Base-by-base conservation (phyloP, 1,139 yeast species). In the Suhomyces atakaporum region DNA sequence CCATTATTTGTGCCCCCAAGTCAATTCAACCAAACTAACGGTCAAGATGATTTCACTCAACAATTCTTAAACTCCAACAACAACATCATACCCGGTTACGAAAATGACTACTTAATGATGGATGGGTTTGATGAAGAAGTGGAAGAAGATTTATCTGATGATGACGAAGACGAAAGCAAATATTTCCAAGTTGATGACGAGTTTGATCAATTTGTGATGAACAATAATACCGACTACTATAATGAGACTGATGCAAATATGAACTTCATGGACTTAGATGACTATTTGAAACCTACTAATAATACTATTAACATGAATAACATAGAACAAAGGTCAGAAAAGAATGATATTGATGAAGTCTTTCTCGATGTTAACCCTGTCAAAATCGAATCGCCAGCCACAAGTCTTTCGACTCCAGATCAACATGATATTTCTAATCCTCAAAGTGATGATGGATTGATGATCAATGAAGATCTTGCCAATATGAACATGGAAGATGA, bases 61-160 rank as follows among this genome's bases (percentile, higher is more conserved):
- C 27, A 32, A 16, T 37, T 33, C 25, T 30, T 27, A 37, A 38
- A 30, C 28, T n/a, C 51, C 42, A 40, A 34, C 35, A 45, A 42
- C 33, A 40, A 40, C 15, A 40, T 49, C 6, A 59, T 64, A 18
- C 67, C 69, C 9, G 69, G 69, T 5, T 64, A 50, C 40, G 69
- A 64, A 44, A 58, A 58, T 40, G 70, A 66, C 46, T 65, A 63
- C 45, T 51, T 64, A 30, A 46, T 57, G 30, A 52, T 58, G 41
- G 70, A 63, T 39, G 67, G 58, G 29, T 55, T 60, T 33, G 63
- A 60, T 13, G 73, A 67, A 40, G 60, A 54, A 12, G 58, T 63
- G 14, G 71, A 82, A 38, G 74, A 81, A 55, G 79, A 77, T 45
- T 55, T 58, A 33, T 74, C 84, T 45, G 63, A 81, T 25, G 75